Base-by-base conservation (phyloP, 768 basidiomycete genomes). In the Amylocystis lapponica region DNA sequence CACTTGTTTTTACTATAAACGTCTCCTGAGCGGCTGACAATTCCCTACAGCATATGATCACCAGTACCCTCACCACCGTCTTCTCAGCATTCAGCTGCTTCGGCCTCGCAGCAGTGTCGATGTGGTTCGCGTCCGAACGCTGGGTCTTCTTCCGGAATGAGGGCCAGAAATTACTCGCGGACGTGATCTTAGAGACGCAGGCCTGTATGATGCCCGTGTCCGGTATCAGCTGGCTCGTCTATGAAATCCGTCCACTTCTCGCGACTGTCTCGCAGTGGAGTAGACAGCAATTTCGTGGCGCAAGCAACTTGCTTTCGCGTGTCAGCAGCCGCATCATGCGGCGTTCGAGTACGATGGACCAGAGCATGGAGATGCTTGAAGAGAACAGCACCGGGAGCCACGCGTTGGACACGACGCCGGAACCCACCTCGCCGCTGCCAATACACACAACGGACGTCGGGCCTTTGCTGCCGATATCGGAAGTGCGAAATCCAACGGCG, bases 31-130 rank as follows among this genome's bases (percentile, higher is more conserved):
- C 7, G 20, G 23, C 23, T 14, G 23, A 10, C 49, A 9, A 14
- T 31, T 16, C 21, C 45, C n/a, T n/a, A 36, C 57, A 89, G 82
- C 66, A 74, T 25, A 52, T 50, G 14, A 64, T 81, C 30, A 86
- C 84, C 1, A 81, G 78, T 20, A 79, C 76, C 0, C 69, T 88
- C 46, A 87, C 86, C 14, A 83, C 86, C 7, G 77, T 89, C 27
- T 75, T 89, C 50, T 88, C 86, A 26, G 70, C 79, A 3, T 78
- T 83, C 58, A 85, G 82, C 11, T 80, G 76, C 7, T 81, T 84
- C 50, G 83, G 83, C 36, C 72, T 86, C 8, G 64, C 72, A 9
- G 82, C 83, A 3, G 84, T 85, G 8, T 84, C 82, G 1, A 64
- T 75, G 2, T 86, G 84, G 84, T 83, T 86, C 55, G 76, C 79